Evolutionary conservation across 495 filamentous ascomycete genomes (phyloP).

Genomic region (Aspergillus egyptiacus): DNA sequence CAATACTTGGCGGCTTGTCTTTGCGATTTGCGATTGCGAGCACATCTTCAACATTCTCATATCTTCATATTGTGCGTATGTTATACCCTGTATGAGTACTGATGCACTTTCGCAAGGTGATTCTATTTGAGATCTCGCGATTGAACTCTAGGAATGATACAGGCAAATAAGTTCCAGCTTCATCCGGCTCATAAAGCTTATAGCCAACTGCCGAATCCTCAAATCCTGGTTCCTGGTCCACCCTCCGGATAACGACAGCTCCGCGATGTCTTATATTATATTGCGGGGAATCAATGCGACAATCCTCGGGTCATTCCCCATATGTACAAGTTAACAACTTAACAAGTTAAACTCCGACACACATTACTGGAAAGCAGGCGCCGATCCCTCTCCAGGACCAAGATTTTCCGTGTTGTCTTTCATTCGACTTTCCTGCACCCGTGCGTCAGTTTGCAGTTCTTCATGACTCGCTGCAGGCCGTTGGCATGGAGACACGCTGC

Average conservation of each 20-base stretch:
- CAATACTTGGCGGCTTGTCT: too few species aligned
- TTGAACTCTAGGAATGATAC: not conserved
- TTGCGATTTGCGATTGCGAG: not conserved
- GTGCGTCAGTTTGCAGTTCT: too few species aligned
- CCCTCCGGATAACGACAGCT: not conserved
- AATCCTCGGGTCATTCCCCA: slow-evolving; percentile 6
- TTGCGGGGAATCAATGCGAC: slow-evolving; percentile 11
- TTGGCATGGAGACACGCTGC: too few species aligned
- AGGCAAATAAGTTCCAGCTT: not conserved
- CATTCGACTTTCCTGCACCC: not conserved
- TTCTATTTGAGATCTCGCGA: too few species aligned
- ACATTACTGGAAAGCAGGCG: not conserved
- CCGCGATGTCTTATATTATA: not conserved
- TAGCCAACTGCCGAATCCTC: not conserved
- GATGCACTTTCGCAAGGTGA: not conserved
- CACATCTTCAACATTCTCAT: too few species aligned
- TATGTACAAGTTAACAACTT: too few species aligned
- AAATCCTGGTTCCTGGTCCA: too few species aligned
- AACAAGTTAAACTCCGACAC: too few species aligned
- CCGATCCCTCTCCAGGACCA: not conserved
- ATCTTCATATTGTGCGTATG: too few species aligned
- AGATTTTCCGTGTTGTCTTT: not conserved
- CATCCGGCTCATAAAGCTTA: not conserved
- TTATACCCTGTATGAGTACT: not conserved
- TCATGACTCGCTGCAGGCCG: too few species aligned